A percentile compares a stretch with the other conserved stretches of the same genome.
These are phyloP conservation scores for Teunomyces lycoperdinae DNA, from an alignment of 805 yeast species.

Conservation along the genomic window DNA sequence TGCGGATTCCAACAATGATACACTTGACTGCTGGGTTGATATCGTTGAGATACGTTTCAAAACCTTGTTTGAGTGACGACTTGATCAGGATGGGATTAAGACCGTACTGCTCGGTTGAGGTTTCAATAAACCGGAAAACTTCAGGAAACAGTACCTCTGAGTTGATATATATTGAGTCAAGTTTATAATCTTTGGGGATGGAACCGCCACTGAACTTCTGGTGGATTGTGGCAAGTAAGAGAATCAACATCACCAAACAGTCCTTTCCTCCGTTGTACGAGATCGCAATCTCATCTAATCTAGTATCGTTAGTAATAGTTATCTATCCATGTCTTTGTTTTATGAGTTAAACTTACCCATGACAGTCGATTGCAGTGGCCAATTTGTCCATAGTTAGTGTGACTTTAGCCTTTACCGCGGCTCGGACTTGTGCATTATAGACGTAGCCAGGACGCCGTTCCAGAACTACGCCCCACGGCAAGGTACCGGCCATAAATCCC, in stretches of 20 bases:
- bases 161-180: conserved; percentile 71
- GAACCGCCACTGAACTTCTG: conserved; percentile 16
- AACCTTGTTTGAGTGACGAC: conserved; percentile 64
- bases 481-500: conserved; percentile 26
- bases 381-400: conserved; percentile 25
- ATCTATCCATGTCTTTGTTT: neutral
- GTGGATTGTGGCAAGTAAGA: conserved; percentile 59
- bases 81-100: conserved; percentile 46
- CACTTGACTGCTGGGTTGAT: conserved; percentile 57
- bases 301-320: conserved; percentile 16
- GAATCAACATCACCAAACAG: conserved; percentile 81
- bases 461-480: conserved; percentile 26
- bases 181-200: conserved; percentile 29
- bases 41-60: conserved; percentile 53
- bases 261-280: conserved; percentile 97
- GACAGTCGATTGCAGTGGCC: conserved; percentile 25
- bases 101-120: conserved; percentile 52
- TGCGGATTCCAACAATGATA: conserved; percentile 82
- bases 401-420: conserved; percentile 26
- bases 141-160: conserved; percentile 71
- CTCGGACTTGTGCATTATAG: conserved; percentile 20
- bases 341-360: conserved; percentile 25
- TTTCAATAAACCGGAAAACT: conserved; percentile 61
- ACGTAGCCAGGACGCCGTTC: conserved; percentile 15
- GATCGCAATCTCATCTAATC: conserved; percentile 59